Percentiles rank a stretch among this genome's conserved stretches.
Conservation (phyloP, 2,329 filamentous ascomycete genomes). For the Talaromyces funiculosus region DNA sequence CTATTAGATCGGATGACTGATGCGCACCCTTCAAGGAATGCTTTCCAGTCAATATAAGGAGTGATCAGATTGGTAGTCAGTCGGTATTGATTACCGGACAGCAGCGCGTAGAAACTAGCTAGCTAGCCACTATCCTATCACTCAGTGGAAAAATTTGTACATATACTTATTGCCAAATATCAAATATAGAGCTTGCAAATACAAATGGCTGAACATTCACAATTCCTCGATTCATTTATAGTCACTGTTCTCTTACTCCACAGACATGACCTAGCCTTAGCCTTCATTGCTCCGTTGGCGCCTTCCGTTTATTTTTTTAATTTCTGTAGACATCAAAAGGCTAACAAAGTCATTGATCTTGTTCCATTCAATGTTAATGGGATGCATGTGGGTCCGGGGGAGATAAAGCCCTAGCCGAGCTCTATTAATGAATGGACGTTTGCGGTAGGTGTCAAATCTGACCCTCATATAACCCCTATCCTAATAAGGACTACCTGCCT, state of each 20-base stretch:
- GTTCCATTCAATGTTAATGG: background rate
- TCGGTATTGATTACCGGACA: background rate
- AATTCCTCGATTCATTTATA: too few species aligned
- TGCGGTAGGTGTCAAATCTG: too few species aligned
- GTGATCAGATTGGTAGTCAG: background rate
- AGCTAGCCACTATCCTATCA: background rate
- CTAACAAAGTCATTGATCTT: background rate
- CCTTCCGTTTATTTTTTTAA: background rate
- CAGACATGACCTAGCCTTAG: too few species aligned
- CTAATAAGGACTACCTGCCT: background rate
- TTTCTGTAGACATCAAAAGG: background rate
- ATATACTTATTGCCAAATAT: too few species aligned
- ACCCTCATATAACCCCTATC: too few species aligned
- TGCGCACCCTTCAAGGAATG: background rate
- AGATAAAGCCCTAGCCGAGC: background rate
- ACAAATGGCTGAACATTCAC: background rate
- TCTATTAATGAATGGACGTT: background rate
- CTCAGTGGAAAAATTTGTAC: background rate
- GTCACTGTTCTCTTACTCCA: too few species aligned
- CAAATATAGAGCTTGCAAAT: background rate
- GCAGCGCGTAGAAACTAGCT: too few species aligned
- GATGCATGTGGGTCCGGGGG: background rate
- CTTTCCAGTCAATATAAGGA: background rate
- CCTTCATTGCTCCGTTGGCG: background rate
- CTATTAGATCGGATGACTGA: slow-evolving; percentile 3